Evolutionary conservation across 192 early-diverging fungal genomes (phyloP).

Genomic region (Podila horticola): DNA sequence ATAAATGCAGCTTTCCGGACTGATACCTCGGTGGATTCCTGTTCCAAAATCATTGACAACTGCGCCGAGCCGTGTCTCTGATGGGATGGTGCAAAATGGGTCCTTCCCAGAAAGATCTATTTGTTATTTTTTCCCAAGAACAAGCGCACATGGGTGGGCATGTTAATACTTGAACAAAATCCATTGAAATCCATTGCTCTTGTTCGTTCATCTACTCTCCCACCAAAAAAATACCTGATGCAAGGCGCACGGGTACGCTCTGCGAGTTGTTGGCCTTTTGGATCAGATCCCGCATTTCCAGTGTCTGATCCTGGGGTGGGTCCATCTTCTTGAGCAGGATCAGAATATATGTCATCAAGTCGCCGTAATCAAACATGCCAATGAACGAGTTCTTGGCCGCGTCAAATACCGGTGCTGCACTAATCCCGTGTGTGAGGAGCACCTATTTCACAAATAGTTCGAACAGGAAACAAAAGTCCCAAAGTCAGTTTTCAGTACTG

Average conservation of each 20-base stretch:
- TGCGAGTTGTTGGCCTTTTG: constrained; percentile 55
- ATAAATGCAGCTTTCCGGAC: background rate
- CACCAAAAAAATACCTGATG: constrained; percentile 54
- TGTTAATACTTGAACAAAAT: too few species aligned
- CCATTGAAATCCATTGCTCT: background rate
- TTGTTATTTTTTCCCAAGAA: background rate
- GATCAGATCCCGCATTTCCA: constrained; percentile 68
- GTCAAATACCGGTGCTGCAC: constrained; percentile 84
- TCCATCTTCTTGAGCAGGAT: constrained; percentile 65
- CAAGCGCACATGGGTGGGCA: background rate
- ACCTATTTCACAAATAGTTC: constrained; percentile 26
- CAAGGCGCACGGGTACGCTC: constrained; percentile 69
- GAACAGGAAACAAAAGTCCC: too few species aligned
- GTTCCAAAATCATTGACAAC: constrained; percentile 76
- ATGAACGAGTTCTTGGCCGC: constrained; percentile 61
- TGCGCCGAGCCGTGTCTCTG: constrained; percentile 77
- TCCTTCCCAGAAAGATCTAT: constrained; percentile 84
- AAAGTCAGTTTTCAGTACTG: background rate
- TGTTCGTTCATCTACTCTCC: background rate
- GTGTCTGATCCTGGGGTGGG: constrained; percentile 35
- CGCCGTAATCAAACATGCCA: constrained; percentile 91
- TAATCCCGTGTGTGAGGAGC: constrained; percentile 77
- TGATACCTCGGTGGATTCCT: constrained; percentile 76
- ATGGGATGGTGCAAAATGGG: constrained; percentile 85
- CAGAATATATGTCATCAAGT: constrained; percentile 81